A percentile compares a stretch with the other conserved stretches of the same genome.
These are phyloP conservation scores for Gleditsia sinensis DNA, from an alignment of 306 rosid species.

Conservation along the genomic window DNA sequence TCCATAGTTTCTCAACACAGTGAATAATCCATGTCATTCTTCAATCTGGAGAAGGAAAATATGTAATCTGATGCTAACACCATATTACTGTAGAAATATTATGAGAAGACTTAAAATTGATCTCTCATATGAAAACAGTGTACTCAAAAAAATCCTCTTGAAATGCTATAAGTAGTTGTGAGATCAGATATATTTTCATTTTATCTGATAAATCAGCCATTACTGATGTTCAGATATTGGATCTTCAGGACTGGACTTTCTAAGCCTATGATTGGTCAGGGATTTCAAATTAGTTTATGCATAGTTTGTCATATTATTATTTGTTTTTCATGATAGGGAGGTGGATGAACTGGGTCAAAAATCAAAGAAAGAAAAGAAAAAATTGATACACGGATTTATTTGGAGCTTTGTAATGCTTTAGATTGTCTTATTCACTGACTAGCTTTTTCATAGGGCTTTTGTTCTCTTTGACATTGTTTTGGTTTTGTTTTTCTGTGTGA, in stretches of 20 bases:
- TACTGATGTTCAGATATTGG: background rate
- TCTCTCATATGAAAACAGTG: background rate
- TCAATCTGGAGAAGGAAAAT: conserved; percentile 1
- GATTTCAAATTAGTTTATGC: background rate
- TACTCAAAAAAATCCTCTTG: background rate
- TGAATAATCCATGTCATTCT: conserved; percentile 3
- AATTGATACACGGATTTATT: background rate
- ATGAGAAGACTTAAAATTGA: background rate
- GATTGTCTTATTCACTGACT: too few relatives aligned
- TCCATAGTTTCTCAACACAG: too few relatives aligned
- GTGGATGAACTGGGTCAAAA: background rate
- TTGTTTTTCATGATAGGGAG: background rate
- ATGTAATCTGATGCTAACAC: conserved; percentile 2
- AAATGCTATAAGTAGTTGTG: background rate
- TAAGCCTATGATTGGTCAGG: background rate
- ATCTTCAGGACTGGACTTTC: background rate
- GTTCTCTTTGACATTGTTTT: too few relatives aligned
- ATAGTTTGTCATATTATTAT: background rate
- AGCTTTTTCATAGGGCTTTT: too few relatives aligned
- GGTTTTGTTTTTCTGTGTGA: too few relatives aligned
- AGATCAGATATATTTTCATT: background rate
- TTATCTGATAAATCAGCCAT: background rate
- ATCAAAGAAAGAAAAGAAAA: background rate
- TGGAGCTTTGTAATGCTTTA: background rate
- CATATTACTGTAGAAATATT: background rate